Evolutionary conservation across 306 rosid species (phyloP), one percentile per base, ranked within the genome.

Genomic region (Cucurbita moschata): DNA sequence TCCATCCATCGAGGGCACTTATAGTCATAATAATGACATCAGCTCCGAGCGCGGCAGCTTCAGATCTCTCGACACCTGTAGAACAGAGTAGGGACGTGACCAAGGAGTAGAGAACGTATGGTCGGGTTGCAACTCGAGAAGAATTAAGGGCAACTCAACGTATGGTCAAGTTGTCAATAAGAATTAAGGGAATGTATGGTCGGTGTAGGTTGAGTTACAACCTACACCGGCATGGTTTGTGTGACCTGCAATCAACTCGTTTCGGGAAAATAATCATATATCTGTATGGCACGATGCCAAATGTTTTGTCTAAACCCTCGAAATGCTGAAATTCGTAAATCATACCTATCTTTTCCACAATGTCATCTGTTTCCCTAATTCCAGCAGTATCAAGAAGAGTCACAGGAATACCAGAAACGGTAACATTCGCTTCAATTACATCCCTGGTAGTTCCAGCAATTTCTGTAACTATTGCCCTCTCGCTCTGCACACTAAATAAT

Each of bases 311-410:
- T 46, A 19, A 39, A 40, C 52, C 35, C 13, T 60, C 1, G 10
- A 75, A 68, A 72, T 74, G 78, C 51, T 3, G 46, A 54, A 79
- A 77, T 77, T 79, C 44, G 37, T 61, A 76, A 71, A 65, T 61
- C 82, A 79, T 74, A 93, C 98, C 98, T 64, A 93, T 93, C 86
- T 84, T 94, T 83, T 94, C 98, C 77, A 94, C 98, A 46, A 94
- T 76, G 81, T 94, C 97, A 80, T 87, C 82, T 50, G 98, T 94
- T 81, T 94, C 97, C 82, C 98, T 83, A 68, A 94, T 89, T 79
- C 98, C 98, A 72, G 97, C 98, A 67, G 98, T 94, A 77, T 94
- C 98, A 80, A 94, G 98, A 82, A 94, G 96, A 77, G 90, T 90
- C 54, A 94, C 82, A 71, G 98, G 97, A 73, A 94, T 89, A 50